Conservation (phyloP, 441 rosid species). For the Jatropha podagrica region DNA sequence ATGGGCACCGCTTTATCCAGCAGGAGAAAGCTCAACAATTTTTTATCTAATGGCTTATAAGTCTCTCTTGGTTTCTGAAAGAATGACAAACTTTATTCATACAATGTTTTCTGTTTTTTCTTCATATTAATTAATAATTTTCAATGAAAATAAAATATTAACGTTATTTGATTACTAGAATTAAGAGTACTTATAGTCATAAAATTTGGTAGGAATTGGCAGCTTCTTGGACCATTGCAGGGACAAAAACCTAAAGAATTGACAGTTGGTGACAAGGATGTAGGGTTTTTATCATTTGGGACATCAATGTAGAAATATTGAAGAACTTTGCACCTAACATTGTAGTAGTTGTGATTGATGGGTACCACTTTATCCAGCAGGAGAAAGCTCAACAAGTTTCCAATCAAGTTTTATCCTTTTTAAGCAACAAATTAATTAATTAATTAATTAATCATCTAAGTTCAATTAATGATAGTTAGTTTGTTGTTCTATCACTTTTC, state of each 20-base stretch:
- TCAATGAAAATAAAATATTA: background rate
- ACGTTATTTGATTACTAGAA: background rate
- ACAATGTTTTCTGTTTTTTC: too few relatives aligned
- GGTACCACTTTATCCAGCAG: constrained; percentile 47
- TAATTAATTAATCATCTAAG: background rate
- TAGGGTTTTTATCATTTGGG: constrained; percentile 32
- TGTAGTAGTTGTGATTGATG: constrained; percentile 39
- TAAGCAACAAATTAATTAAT: background rate
- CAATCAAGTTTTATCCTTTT: constrained; percentile 23
- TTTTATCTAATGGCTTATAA: too few relatives aligned
- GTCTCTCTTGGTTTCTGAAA: too few relatives aligned
- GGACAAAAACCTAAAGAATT: constrained; percentile 43
- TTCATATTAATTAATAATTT: background rate
- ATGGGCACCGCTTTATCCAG: constrained; percentile 52
- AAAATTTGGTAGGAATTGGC: constrained; percentile 42
- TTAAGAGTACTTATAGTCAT: background rate
- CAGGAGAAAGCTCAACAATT: constrained; percentile 35
- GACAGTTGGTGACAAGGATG: constrained; percentile 39
- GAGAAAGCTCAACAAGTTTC: constrained; percentile 41
- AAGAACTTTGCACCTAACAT: constrained; percentile 38
- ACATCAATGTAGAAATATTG: constrained; percentile 36
- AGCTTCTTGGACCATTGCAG: constrained; percentile 45
- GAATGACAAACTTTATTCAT: too few relatives aligned
- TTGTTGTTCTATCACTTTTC: background rate
- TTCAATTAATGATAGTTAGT: background rate